Conservation (phyloP, 2,329 filamentous ascomycete species). For the Hirsutella rhossiliensis region DNA sequence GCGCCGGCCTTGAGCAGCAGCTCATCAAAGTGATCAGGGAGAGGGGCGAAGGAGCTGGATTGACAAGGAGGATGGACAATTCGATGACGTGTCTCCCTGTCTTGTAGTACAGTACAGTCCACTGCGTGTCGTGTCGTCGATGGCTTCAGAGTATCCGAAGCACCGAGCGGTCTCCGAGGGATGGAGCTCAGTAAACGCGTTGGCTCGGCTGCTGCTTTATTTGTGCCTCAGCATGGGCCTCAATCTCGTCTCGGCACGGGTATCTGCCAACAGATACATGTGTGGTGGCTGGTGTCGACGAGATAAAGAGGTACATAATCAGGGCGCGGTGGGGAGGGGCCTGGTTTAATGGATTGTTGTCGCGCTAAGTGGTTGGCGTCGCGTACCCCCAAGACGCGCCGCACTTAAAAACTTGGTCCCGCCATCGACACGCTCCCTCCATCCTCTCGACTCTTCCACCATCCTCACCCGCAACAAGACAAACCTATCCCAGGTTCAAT, state of each 20-base stretch:
- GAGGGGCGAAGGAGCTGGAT: too few relatives aligned
- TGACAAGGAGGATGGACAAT: too few relatives aligned
- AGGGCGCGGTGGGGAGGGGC: background rate
- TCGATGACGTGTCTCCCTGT: too few relatives aligned
- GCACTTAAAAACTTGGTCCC: background rate
- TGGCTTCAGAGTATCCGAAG: too few relatives aligned
- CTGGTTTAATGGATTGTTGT: background rate
- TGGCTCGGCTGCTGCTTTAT: too few relatives aligned
- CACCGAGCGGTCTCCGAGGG: too few relatives aligned
- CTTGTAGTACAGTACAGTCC: too few relatives aligned
- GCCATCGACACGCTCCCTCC: background rate
- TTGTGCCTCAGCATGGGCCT: too few relatives aligned
- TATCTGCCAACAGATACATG: too few relatives aligned
- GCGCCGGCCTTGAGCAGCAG: constrained; percentile 3
- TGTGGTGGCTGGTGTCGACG: background rate
- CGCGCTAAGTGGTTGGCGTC: background rate
- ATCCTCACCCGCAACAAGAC: background rate
- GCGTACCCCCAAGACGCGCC: background rate
- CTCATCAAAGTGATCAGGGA: background rate
- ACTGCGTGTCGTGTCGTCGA: too few relatives aligned
- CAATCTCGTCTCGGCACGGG: too few relatives aligned
- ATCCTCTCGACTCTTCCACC: background rate
- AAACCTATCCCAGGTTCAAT: background rate
- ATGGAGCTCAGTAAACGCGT: too few relatives aligned
- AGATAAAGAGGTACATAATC: background rate